Percentiles rank a stretch among this genome's conserved stretches.
phyloP scores from a whole-genome alignment of 1,284 basidiomycete species.

The Dichomitus squalens region DNA sequence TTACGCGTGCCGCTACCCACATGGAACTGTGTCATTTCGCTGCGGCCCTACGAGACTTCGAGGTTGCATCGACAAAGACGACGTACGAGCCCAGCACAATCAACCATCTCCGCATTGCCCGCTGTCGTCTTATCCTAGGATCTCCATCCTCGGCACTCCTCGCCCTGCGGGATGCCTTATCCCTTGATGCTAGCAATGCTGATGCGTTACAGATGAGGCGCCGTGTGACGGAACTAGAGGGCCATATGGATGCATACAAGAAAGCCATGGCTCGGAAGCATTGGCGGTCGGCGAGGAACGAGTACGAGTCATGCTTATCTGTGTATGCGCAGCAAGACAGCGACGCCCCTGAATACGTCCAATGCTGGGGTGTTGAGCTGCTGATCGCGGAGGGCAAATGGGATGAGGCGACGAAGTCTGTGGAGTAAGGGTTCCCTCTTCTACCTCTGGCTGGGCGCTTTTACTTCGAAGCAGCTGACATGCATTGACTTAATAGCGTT shows the following conservation, averaged over 20 bases:
- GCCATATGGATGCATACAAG: slow-evolving; percentile 14
- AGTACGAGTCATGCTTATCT: slow-evolving; percentile 16
- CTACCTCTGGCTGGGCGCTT: neutral
- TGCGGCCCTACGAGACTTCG: slow-evolving; percentile 18
- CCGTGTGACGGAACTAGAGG: slow-evolving; percentile 11
- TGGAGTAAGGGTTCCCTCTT: slow-evolving; percentile 13
- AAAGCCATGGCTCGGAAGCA: slow-evolving; percentile 17
- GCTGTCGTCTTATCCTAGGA: slow-evolving; percentile 19
- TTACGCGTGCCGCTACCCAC: slow-evolving; percentile 14
- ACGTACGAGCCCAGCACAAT: neutral
- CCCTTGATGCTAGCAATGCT: neutral
- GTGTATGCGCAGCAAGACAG: slow-evolving; percentile 14
- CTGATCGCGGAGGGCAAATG: slow-evolving; percentile 17
- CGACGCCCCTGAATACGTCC: slow-evolving; percentile 12
- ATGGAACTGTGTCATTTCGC: slow-evolving; percentile 3
- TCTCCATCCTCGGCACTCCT: slow-evolving; percentile 13
- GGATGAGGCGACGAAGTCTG: slow-evolving; percentile 10
- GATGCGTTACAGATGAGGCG: slow-evolving; percentile 9
- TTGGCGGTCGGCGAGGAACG: slow-evolving; percentile 22
- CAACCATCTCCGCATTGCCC: slow-evolving; percentile 11
- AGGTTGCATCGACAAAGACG: slow-evolving; percentile 8
- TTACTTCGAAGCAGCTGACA: neutral
- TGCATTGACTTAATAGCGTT: neutral
- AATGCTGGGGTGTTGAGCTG: slow-evolving; percentile 23
- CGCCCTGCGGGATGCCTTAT: slow-evolving; percentile 17